These are phyloP conservation scores for Globisporangium carolinianum DNA, from an alignment of 352 stramenopile species.

Conservation along the genomic window DNA sequence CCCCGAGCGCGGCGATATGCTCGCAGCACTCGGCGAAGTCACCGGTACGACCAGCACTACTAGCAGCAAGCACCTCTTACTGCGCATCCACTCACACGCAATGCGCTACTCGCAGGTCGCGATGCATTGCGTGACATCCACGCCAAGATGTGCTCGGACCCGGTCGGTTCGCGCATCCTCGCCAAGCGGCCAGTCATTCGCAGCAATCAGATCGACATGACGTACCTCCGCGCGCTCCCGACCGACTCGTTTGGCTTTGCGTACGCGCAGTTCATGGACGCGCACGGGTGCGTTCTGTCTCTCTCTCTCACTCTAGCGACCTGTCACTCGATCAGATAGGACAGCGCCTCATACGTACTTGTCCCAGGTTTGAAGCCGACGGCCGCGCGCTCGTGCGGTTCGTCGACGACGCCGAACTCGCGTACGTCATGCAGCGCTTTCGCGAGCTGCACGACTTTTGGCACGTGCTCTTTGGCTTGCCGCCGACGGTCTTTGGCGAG, in stretches of 20 bases:
- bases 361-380: constrained; percentile 82
- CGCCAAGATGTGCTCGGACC: constrained; percentile 81
- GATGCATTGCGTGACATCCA: constrained; percentile 85
- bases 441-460: constrained; percentile 95
- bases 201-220: constrained; percentile 67
- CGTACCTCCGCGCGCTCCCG: constrained; percentile 57
- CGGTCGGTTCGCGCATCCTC: constrained; percentile 84
- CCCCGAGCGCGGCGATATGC: constrained; percentile 92
- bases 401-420: constrained; percentile 91
- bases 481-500: constrained; percentile 94
- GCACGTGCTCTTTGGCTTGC: constrained; percentile 93
- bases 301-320: too few relatives aligned
- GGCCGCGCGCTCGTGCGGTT: constrained; percentile 75
- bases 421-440: constrained; percentile 96
- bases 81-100: neutral
- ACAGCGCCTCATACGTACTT: neutral
- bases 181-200: constrained; percentile 81
- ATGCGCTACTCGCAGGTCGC: constrained; percentile 18
- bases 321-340: too few relatives aligned
- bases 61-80: neutral
- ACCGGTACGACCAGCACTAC: constrained; percentile 42
- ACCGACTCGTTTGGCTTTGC: constrained; percentile 83
- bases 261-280: constrained; percentile 89
- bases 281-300: constrained; percentile 45
- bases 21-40: constrained; percentile 93